phyloP scores from a whole-genome alignment of 108 stramenopile genomes.

The Skeletonema marinoi region DNA sequence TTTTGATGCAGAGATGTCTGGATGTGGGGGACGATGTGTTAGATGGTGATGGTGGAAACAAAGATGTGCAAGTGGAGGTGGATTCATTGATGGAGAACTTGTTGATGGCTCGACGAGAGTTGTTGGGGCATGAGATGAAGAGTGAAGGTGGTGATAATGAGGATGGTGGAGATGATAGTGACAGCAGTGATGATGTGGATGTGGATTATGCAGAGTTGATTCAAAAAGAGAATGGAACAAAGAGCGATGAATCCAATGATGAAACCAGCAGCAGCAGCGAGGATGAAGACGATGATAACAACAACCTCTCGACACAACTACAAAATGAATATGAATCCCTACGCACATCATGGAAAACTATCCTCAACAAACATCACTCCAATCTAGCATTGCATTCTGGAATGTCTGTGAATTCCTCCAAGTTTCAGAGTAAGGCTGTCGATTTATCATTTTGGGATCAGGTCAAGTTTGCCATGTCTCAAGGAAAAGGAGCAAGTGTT shows the following conservation, averaged over 20 bases:
- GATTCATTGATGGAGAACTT: slow-evolving; percentile 68
- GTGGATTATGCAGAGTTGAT: slow-evolving; percentile 57
- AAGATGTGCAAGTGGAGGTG: slow-evolving; percentile 32
- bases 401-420: slow-evolving; percentile 38
- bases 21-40: slow-evolving; percentile 7
- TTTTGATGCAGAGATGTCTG: slow-evolving; percentile 70
- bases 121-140: slow-evolving; percentile 45
- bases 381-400: slow-evolving; percentile 65
- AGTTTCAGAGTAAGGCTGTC: slow-evolving; percentile 59
- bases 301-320: slow-evolving; percentile 22
- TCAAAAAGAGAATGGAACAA: slow-evolving; percentile 5
- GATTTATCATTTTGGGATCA: slow-evolving; percentile 65
- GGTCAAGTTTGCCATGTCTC: slow-evolving; percentile 38
- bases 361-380: slow-evolving; percentile 69
- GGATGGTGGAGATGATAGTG: slow-evolving; percentile 57
- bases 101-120: slow-evolving; percentile 34
- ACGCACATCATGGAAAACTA: slow-evolving; percentile 63
- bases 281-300: neutral
- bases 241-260: neutral
- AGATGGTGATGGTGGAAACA: neutral
- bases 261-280: neutral
- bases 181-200: slow-evolving; percentile 31
- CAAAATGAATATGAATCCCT: slow-evolving; percentile 61
- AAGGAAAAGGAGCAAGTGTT: neutral
- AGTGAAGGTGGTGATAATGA: slow-evolving; percentile 44